A percentile compares a stretch with the other conserved stretches of the same genome.
phyloP scores from a whole-genome alignment of 495 filamentous ascomycete species.

The Podospora comata region DNA sequence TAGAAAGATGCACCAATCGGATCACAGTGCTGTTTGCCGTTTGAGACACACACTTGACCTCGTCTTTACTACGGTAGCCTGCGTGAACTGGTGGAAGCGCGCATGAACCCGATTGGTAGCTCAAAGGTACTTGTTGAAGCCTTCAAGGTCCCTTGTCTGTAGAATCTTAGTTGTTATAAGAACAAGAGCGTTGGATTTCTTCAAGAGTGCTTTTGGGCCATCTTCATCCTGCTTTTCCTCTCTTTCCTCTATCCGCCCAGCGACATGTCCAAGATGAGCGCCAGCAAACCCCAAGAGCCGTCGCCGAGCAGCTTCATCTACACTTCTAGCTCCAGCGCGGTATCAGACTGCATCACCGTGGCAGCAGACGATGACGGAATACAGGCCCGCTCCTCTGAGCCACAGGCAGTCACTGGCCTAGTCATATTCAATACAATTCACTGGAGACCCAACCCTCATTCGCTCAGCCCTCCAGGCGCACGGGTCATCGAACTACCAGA shows the following conservation, averaged over 20 bases:
- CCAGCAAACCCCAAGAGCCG: background rate
- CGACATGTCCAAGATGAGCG: background rate
- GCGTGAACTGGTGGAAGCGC: slow-evolving; percentile 15
- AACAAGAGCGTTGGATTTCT: slow-evolving; percentile 2
- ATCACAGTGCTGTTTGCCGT: slow-evolving; percentile 19
- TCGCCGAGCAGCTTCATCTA: slow-evolving; percentile 33
- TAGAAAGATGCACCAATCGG: slow-evolving; percentile 14
- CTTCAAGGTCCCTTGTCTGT: background rate
- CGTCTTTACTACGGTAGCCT: slow-evolving; percentile 6
- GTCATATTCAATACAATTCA: slow-evolving; percentile 2
- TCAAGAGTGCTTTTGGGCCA: background rate
- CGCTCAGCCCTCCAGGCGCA: background rate
- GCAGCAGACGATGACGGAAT: background rate
- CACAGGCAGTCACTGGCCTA: too few relatives aligned
- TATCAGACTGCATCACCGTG: background rate
- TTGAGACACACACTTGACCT: slow-evolving; percentile 17
- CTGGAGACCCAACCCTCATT: background rate
- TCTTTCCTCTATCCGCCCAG: background rate
- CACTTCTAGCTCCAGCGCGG: background rate
- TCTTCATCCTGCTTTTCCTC: background rate
- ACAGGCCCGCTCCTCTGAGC: background rate
- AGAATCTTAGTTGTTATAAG: background rate
- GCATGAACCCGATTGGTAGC: slow-evolving; percentile 9
- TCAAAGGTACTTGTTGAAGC: slow-evolving; percentile 1
- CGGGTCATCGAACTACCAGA: background rate